phyloP scores from a whole-genome alignment of 83 land plant genomes.

The Picea abies region DNA sequence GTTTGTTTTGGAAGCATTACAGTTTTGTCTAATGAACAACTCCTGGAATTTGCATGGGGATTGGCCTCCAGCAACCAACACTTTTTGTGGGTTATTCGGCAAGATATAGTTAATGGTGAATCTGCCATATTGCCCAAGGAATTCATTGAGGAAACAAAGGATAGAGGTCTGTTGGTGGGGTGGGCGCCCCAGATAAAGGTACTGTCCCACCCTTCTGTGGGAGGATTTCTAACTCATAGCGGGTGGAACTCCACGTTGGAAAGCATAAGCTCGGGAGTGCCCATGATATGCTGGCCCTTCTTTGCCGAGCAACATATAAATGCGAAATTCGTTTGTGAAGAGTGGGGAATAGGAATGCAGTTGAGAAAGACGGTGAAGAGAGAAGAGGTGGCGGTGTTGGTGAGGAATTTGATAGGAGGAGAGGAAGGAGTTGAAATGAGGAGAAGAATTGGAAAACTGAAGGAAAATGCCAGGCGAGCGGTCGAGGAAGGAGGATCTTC shows the following conservation, averaged over 20 bases:
- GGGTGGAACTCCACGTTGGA: conserved; percentile 32
- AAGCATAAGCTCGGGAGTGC: conserved; percentile 22
- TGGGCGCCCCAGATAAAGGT: conserved; percentile 29
- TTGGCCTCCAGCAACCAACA: conserved; percentile 18
- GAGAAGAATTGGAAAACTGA: conserved; percentile 28
- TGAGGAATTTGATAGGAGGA: conserved; percentile 38
- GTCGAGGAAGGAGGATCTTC: conserved; percentile 20
- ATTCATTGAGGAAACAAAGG: conserved; percentile 21
- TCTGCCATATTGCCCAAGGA: conserved; percentile 5
- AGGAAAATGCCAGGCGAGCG: conserved; percentile 18
- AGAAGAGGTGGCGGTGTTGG: conserved; percentile 14
- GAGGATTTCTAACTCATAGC: conserved; percentile 17
- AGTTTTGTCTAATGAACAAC: background rate
- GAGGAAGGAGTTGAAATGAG: conserved; percentile 30
- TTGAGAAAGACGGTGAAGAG: conserved; percentile 8
- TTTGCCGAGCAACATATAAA: conserved; percentile 21
- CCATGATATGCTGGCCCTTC: conserved; percentile 28
- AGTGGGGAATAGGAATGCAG: conserved; percentile 12
- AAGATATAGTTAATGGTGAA: conserved; percentile 18
- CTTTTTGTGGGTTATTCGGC: conserved; percentile 32
- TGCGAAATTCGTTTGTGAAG: conserved; percentile 1
- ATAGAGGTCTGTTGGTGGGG: background rate
- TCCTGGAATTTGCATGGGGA: conserved; percentile 34
- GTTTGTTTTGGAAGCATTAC: conserved; percentile 35
- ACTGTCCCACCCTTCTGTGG: conserved; percentile 20